phyloP scores from a whole-genome alignment of 129 eudicot species.

The Escallonia herrerae region DNA sequence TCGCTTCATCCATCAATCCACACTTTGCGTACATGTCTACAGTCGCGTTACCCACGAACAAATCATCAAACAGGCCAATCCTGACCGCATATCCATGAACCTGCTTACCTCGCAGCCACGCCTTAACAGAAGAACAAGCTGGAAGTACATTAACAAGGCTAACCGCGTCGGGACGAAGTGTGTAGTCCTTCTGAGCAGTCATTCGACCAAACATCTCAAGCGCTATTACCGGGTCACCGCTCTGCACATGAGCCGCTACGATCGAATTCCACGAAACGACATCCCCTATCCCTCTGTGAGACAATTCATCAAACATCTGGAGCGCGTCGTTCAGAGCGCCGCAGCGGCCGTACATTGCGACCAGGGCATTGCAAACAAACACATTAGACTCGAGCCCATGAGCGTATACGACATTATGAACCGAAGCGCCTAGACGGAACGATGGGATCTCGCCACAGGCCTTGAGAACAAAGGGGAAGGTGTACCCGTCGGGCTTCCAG shows the following conservation, averaged over 20 bases:
- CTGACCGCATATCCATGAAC: slow-evolving; percentile 53
- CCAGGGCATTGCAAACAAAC: slow-evolving; percentile 55
- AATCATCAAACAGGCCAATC: slow-evolving; percentile 36
- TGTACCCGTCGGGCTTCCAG: slow-evolving; percentile 56
- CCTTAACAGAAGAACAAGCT: slow-evolving; percentile 45
- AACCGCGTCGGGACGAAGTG: slow-evolving; percentile 46
- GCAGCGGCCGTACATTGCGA: slow-evolving; percentile 62
- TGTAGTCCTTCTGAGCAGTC: slow-evolving; percentile 12
- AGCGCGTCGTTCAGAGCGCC: slow-evolving; percentile 43
- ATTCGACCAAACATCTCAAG: slow-evolving; percentile 47
- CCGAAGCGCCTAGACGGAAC: slow-evolving; percentile 17
- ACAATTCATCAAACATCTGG: slow-evolving; percentile 60
- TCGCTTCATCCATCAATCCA: slow-evolving; percentile 58
- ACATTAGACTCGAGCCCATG: slow-evolving; percentile 46
- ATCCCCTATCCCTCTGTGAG: slow-evolving; percentile 30
- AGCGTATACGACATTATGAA: slow-evolving; percentile 38
- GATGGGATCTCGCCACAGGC: slow-evolving; percentile 48
- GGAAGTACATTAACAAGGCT: slow-evolving; percentile 68
- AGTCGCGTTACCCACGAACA: slow-evolving; percentile 68
- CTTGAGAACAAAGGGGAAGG: slow-evolving; percentile 63
- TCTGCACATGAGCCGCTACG: slow-evolving; percentile 44
- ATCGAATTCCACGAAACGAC: slow-evolving; percentile 78
- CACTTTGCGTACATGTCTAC: slow-evolving; percentile 86
- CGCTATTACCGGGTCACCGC: slow-evolving; percentile 33
- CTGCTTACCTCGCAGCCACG: slow-evolving; percentile 44